phyloP scores from a whole-genome alignment of 164 flowering plant genomes.

The Hamamelis virginiana region DNA sequence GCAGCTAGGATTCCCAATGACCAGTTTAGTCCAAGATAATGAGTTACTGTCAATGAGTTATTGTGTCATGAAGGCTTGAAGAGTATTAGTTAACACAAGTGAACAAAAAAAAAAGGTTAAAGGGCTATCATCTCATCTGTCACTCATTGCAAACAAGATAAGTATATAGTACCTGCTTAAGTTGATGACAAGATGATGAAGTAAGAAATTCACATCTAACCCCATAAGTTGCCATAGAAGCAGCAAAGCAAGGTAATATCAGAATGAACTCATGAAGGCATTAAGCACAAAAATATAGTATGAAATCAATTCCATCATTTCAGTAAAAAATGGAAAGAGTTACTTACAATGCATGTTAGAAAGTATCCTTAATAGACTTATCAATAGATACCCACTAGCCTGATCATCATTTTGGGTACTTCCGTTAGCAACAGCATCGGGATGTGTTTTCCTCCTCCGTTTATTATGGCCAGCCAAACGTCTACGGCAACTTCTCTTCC shows the following conservation, averaged over 20 bases:
- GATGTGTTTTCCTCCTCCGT: constrained; percentile 88
- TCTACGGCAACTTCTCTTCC: constrained; percentile 89
- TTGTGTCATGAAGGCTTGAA: not conserved
- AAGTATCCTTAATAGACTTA: constrained; percentile 69
- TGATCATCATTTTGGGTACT: constrained; percentile 53
- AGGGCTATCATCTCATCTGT: not conserved
- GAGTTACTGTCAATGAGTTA: not conserved
- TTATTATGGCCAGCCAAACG: constrained; percentile 96
- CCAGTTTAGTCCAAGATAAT: not conserved
- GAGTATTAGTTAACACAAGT: not conserved
- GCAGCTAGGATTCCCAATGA: not conserved
- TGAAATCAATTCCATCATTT: too few species aligned
- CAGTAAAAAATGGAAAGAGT: not conserved
- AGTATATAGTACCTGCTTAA: not conserved
- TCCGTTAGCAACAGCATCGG: constrained; percentile 52
- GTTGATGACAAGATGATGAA: not conserved
- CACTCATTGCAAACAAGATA: not conserved
- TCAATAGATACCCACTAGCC: constrained; percentile 55
- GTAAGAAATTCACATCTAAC: not conserved
- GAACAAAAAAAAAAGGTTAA: not conserved
- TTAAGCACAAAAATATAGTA: too few species aligned
- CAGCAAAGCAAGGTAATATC: not conserved
- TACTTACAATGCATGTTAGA: constrained; percentile 77
- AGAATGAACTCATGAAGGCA: too few species aligned
- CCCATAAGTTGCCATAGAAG: not conserved